Evolutionary conservation across 768 basidiomycete genomes (phyloP).

Genomic region (Auricularia auricula-judae): DNA sequence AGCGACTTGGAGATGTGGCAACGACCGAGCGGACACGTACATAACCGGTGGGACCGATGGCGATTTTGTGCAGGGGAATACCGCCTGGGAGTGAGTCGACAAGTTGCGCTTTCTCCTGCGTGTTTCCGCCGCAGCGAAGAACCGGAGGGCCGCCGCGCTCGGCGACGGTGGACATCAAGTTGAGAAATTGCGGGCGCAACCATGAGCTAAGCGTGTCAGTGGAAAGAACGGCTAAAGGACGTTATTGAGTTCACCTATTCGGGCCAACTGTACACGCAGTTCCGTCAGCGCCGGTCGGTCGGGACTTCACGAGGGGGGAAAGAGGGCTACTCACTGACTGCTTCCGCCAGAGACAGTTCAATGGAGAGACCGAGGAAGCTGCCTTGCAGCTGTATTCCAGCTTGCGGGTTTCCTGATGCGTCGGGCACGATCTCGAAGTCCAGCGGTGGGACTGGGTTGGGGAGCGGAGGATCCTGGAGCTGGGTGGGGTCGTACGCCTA

Average conservation of each 20-base stretch:
- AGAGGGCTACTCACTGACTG: slow-evolving; percentile 26
- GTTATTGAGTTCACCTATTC: slow-evolving; percentile 13
- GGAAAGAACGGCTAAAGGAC: slow-evolving; percentile 17
- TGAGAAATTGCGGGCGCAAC: slow-evolving; percentile 33
- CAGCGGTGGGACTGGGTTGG: background rate
- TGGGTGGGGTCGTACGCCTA: slow-evolving; percentile 4
- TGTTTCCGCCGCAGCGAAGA: slow-evolving; percentile 40
- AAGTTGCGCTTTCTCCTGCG: slow-evolving; percentile 31
- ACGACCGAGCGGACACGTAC: background rate
- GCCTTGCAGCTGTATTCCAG: slow-evolving; percentile 33
- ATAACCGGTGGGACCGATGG: background rate
- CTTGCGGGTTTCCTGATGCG: background rate
- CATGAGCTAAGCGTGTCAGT: slow-evolving; percentile 17
- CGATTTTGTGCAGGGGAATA: slow-evolving; percentile 20
- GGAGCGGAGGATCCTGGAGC: background rate
- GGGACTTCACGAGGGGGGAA: background rate
- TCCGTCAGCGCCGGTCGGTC: background rate
- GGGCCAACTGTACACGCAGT: slow-evolving; percentile 8
- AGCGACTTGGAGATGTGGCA: slow-evolving; percentile 15
- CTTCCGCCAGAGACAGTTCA: slow-evolving; percentile 51
- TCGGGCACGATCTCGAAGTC: background rate
- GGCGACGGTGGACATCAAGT: slow-evolving; percentile 32
- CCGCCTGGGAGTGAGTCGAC: slow-evolving; percentile 19
- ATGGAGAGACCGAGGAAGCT: slow-evolving; percentile 52
- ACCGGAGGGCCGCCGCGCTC: slow-evolving; percentile 29